These are phyloP conservation scores for Colletotrichum lupini DNA, from an alignment of 2,329 filamentous ascomycete genomes.

Conservation along the genomic window DNA sequence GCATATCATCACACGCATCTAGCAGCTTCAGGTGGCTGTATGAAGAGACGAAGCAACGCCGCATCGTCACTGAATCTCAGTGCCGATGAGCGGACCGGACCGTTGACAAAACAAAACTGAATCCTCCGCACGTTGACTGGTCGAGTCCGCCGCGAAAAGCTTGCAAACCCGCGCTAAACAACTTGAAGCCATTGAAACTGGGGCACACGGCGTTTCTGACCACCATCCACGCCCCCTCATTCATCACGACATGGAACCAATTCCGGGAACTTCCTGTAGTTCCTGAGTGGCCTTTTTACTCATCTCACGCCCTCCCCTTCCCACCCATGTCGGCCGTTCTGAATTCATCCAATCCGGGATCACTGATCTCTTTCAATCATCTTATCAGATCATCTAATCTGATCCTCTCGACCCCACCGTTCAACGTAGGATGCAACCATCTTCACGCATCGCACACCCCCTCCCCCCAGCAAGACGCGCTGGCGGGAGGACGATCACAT, in stretches of 20 bases:
- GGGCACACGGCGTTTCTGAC: neutral
- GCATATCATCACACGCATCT: neutral
- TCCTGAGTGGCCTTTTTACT: slow-evolving; percentile 18
- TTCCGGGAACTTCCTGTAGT: slow-evolving; percentile 4
- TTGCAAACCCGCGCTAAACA: neutral
- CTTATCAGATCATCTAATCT: slow-evolving; percentile 36
- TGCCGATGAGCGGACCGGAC: slow-evolving; percentile 25
- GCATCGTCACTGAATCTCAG: neutral
- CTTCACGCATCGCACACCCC: neutral
- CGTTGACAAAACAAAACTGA: neutral
- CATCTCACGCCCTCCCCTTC: neutral
- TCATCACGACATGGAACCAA: neutral
- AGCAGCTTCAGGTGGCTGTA: neutral
- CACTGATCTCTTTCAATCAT: slow-evolving; percentile 10
- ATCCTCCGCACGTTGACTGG: neutral
- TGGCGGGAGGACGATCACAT: neutral
- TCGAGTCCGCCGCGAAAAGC: neutral
- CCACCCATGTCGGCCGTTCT: neutral
- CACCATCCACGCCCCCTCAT: neutral
- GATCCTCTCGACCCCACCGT: neutral
- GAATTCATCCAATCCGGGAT: slow-evolving; percentile 16
- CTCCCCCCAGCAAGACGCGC: neutral
- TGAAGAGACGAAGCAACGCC: neutral
- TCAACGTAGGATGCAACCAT: neutral
- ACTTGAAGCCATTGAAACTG: neutral